Conservation (phyloP, 2,329 filamentous ascomycete species). For the Zasmidium angulare region DNA sequence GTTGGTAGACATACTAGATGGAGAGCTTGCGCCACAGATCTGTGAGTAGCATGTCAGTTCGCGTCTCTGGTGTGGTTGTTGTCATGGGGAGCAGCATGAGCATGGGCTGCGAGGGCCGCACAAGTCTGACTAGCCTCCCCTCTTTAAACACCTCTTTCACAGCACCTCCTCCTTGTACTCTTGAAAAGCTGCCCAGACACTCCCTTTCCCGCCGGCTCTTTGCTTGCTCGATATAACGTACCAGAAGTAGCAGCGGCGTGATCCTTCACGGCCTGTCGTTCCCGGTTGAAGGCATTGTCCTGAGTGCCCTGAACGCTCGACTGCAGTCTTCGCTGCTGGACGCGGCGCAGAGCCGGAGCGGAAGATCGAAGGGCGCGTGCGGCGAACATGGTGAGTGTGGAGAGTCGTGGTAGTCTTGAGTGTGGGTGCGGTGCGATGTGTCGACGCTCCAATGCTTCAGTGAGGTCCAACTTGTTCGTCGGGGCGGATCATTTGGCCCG, state of each 20-base stretch:
- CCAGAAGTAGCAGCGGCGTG: conserved; percentile 83
- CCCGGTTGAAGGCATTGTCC: conserved; percentile 91
- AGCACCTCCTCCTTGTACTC: too few species aligned
- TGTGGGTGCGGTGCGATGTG: neutral
- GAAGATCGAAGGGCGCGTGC: conserved; percentile 28
- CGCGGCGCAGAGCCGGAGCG: conserved; percentile 30
- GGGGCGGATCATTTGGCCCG: too few species aligned
- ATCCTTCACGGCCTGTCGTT: conserved; percentile 85
- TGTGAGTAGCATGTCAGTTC: conserved; percentile 39
- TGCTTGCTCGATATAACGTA: conserved; percentile 49
- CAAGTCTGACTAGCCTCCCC: too few species aligned
- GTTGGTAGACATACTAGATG: conserved; percentile 71
- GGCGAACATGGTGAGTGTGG: conserved; percentile 27
- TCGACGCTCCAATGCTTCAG: neutral
- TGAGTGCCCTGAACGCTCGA: conserved; percentile 54
- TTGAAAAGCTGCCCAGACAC: neutral
- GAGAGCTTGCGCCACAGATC: conserved; percentile 96
- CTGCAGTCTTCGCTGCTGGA: conserved; percentile 23
- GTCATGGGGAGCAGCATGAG: neutral
- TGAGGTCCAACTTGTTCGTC: too few species aligned
- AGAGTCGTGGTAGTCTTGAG: conserved; percentile 9
- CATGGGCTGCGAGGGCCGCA: too few species aligned
- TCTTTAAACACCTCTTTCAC: too few species aligned
- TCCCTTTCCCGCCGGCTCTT: neutral
- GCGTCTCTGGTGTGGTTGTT: neutral